Evolutionary conservation across 2,329 filamentous ascomycete species (phyloP).

Genomic region (Fusarium redolens): DNA sequence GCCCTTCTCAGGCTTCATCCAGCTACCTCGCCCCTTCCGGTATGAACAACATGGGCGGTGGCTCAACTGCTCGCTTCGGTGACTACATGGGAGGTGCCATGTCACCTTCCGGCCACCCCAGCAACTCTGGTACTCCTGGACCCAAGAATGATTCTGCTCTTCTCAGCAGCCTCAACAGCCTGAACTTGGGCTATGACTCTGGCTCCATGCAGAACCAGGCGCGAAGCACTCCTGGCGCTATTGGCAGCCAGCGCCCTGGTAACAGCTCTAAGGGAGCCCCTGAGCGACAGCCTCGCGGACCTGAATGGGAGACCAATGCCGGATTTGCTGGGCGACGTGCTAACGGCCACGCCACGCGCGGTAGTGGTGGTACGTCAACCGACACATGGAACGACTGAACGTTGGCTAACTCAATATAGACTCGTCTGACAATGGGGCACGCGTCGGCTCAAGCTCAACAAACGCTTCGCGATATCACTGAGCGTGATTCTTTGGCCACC

Average conservation of each 20-base stretch:
- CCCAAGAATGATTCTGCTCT: conserved; percentile 55
- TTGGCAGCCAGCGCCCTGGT: conserved; percentile 72
- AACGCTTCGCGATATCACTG: conserved; percentile 53
- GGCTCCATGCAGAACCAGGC: conserved; percentile 51
- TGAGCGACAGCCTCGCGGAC: conserved; percentile 72
- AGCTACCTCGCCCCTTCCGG: conserved; percentile 71
- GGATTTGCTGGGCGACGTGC: conserved; percentile 67
- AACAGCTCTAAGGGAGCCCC: conserved; percentile 57
- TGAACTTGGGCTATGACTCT: conserved; percentile 66
- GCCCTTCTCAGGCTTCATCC: conserved; percentile 84
- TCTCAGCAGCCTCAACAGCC: conserved; percentile 60
- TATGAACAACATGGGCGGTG: conserved; percentile 65
- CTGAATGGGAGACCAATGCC: conserved; percentile 67
- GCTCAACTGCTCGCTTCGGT: conserved; percentile 55
- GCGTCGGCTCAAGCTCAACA: conserved; percentile 51
- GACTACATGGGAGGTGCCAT: conserved; percentile 58
- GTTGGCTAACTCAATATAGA: conserved; percentile 47
- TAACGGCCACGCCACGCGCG: conserved; percentile 71
- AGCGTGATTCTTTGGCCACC: conserved; percentile 18
- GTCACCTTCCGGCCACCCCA: conserved; percentile 49
- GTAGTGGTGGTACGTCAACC: conserved; percentile 68
- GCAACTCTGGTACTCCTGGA: conserved; percentile 53
- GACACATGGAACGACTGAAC: not conserved
- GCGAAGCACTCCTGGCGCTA: conserved; percentile 68
- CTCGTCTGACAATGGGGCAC: conserved; percentile 57